A percentile compares a stretch with the other conserved stretches of the same genome.
These are phyloP conservation scores for Penicillium sp. DNA, from an alignment of 2,329 filamentous ascomycete genomes.

Conservation along the genomic window DNA sequence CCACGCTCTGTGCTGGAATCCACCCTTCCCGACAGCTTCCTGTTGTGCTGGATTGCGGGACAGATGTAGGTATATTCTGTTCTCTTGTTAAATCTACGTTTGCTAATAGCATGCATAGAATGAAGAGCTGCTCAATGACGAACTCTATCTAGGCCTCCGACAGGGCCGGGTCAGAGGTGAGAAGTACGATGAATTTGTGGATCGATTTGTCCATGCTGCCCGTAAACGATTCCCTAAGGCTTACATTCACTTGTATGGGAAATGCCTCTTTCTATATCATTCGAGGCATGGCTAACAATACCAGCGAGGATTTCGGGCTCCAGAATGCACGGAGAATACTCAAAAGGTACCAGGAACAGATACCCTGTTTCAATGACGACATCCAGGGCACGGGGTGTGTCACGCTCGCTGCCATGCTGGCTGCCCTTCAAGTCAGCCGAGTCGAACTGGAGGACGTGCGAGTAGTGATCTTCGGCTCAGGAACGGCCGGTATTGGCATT, in stretches of 20 bases:
- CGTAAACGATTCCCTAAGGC: slow-evolving; percentile 65
- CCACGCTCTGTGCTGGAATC: slow-evolving; percentile 77
- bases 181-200: slow-evolving; percentile 67
- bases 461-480: slow-evolving; percentile 69
- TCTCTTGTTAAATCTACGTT: background rate
- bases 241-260: slow-evolving; percentile 64
- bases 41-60: slow-evolving; percentile 77
- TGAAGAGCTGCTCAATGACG: slow-evolving; percentile 61
- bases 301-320: slow-evolving; percentile 68
- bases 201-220: slow-evolving; percentile 61
- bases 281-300: background rate
- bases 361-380: slow-evolving; percentile 85
- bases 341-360: slow-evolving; percentile 62
- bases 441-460: slow-evolving; percentile 59
- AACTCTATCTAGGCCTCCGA: slow-evolving; percentile 68
- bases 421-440: slow-evolving; percentile 61
- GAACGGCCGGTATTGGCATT: slow-evolving; percentile 74
- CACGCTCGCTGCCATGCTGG: slow-evolving; percentile 71
- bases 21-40: slow-evolving; percentile 70
- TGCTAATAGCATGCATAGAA: slow-evolving; percentile 43
- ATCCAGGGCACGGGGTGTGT: slow-evolving; percentile 84
- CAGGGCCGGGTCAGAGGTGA: slow-evolving; percentile 59
- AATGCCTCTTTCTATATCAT: no score
- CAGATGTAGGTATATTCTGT: slow-evolving; percentile 44
- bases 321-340: slow-evolving; percentile 66